Evolutionary conservation across 805 yeast genomes (phyloP).

Genomic region (Wickerhamiella occidentalis): DNA sequence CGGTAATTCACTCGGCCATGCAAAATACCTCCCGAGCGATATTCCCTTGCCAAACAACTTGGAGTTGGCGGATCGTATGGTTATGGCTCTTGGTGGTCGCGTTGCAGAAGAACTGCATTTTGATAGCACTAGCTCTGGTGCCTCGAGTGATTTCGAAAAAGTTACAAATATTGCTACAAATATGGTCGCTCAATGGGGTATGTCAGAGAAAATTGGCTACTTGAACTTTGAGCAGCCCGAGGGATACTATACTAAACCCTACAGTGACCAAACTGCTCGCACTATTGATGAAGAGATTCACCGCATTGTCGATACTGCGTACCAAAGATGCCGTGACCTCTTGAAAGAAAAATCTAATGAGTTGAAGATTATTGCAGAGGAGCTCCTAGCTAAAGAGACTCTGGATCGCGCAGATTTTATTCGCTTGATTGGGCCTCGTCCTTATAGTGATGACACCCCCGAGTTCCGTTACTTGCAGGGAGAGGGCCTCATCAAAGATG

Average conservation of each 20-base stretch:
- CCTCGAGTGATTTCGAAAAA: constrained; percentile 90
- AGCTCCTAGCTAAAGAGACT: constrained; percentile 74
- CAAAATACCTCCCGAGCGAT: constrained; percentile 93
- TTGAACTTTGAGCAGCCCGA: constrained; percentile 59
- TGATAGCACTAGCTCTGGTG: constrained; percentile 88
- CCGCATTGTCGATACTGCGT: constrained; percentile 63
- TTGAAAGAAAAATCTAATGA: constrained; percentile 59
- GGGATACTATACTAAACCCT: constrained; percentile 70
- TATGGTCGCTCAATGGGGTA: constrained; percentile 88
- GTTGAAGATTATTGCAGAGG: constrained; percentile 78
- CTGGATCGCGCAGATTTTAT: constrained; percentile 92
- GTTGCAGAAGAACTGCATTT: constrained; percentile 92
- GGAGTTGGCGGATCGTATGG: constrained; percentile 81
- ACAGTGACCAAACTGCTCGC: constrained; percentile 74
- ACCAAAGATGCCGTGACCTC: constrained; percentile 55
- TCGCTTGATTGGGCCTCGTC: constrained; percentile 76
- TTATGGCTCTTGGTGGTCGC: constrained; percentile 95
- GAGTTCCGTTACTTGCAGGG: constrained; percentile 24
- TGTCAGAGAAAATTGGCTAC: constrained; percentile 80
- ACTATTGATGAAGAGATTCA: constrained; percentile 74
- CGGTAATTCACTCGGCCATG: constrained; percentile 94
- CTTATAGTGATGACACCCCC: constrained; percentile 40
- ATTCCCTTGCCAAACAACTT: constrained; percentile 62
- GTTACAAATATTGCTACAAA: constrained; percentile 86
- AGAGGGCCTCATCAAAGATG: constrained; percentile 18